Evolutionary conservation across 2,329 filamentous ascomycete species (phyloP), one percentile per base, ranked within the genome.

Genomic region (Sordariomycetes sp.): DNA sequence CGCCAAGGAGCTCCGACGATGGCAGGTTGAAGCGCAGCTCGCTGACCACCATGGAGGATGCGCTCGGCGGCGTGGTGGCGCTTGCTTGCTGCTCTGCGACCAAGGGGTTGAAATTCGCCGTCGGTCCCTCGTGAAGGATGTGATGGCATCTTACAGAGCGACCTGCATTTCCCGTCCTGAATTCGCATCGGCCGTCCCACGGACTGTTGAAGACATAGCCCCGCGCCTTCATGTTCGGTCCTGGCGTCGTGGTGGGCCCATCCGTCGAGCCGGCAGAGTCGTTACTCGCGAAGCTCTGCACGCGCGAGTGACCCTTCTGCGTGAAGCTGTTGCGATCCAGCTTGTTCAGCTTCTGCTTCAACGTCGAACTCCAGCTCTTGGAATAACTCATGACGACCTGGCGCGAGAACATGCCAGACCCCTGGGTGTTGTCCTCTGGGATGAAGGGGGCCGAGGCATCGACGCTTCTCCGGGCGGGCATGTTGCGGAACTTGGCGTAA

Each of bases 1-100:
- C 2, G 54, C 47, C 14, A 53, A 49, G 30, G 3, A 72, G 37
- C 21, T 74, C 66, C 12, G 60, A 53, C 32, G 70, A 74, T 2
- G 86, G 87, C 0, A 94, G 71, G 52, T 94, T 94, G 66, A 94
- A 95, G 14, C 88, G 78, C 39, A 96, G 64, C 56, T 95, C 90
- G 54, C 86, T 93, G 18, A 94, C 74, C 2, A 64, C 39, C 14
- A 69, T 63, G 6, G 50, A 46, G 10, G 46, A 66, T 39, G 44
- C 44, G 8, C 17, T 29, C 3, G 19, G 26, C 4, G 33, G 33
- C 12, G 18, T 18, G 2, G 41, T 14, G 4, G 9, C 32, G 1
- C 35, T 38, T 6, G 39, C 40, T 50, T 37, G 35, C 24, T 55
- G 58, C 24, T 49, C 54, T 4, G 53, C 54, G 1, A 64, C 61